Conservation (phyloP, 31 red algal genomes). For the Asparagopsis taxiformis region DNA sequence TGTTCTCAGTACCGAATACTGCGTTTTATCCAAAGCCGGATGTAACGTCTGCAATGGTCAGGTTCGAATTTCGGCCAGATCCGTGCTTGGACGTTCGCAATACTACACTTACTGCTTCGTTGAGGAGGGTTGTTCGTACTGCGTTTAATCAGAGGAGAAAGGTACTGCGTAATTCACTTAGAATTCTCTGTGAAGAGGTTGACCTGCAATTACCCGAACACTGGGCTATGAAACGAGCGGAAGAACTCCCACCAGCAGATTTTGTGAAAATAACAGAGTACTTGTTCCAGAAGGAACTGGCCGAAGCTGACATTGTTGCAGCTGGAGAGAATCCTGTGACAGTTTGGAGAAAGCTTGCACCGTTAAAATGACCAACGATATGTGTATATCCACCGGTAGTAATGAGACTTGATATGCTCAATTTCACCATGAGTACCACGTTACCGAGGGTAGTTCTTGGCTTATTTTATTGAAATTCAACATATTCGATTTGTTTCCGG, state of each 20-base stretch:
- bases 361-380: no score
- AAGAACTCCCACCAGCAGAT: constrained; percentile 73
- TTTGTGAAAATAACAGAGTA: constrained; percentile 75
- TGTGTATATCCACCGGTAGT: no score
- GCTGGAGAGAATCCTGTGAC: background rate
- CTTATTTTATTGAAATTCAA: no score
- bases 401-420: no score
- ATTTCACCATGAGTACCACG: no score
- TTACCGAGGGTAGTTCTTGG: no score
- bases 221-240: constrained; percentile 60
- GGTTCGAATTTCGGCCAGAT: constrained; percentile 46
- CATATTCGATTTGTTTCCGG: no score
- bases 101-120: constrained; percentile 11
- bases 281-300: constrained; percentile 34
- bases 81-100: constrained; percentile 23
- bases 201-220: constrained; percentile 36
- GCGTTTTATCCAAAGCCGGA: no score
- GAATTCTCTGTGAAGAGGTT: constrained; percentile 26
- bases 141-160: constrained; percentile 91
- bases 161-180: constrained; percentile 75
- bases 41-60: constrained; percentile 75
- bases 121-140: constrained; percentile 56
- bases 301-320: constrained; percentile 5
- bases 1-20: constrained; percentile 80
- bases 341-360: constrained; percentile 59